Evolutionary conservation across 768 basidiomycete genomes (phyloP).

Genomic region (Porphyrellus cyaneotinctus): DNA sequence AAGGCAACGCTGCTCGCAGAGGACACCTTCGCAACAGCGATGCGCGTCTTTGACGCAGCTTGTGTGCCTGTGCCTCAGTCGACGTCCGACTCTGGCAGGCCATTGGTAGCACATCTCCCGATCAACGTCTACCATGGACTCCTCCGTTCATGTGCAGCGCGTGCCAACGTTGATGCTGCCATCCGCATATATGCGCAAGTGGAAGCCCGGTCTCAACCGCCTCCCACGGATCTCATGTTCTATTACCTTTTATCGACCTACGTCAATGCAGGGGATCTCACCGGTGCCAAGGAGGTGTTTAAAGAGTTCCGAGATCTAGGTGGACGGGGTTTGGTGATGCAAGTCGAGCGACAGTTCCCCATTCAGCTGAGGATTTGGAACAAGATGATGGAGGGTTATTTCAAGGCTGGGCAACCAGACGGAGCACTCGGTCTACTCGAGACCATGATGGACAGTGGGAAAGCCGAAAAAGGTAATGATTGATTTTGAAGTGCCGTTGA

Average conservation of each 20-base stretch:
- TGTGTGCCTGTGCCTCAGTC: slow-evolving; percentile 30
- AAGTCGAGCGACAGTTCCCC: slow-evolving; percentile 20
- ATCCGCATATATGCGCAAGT: slow-evolving; percentile 62
- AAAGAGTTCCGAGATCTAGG: slow-evolving; percentile 49
- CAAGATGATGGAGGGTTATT: slow-evolving; percentile 71
- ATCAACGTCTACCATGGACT: slow-evolving; percentile 47
- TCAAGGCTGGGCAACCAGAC: slow-evolving; percentile 57
- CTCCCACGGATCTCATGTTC: slow-evolving; percentile 40
- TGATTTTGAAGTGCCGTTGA: background rate
- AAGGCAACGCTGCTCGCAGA: slow-evolving; percentile 51
- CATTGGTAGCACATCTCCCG: slow-evolving; percentile 26
- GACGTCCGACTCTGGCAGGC: slow-evolving; percentile 7
- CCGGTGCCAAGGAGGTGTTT: slow-evolving; percentile 58
- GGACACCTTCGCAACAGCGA: slow-evolving; percentile 65
- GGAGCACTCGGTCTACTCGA: slow-evolving; percentile 65
- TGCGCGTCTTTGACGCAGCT: slow-evolving; percentile 68
- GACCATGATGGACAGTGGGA: slow-evolving; percentile 56
- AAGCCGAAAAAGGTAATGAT: slow-evolving; percentile 14
- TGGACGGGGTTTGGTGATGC: slow-evolving; percentile 28
- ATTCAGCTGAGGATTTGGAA: slow-evolving; percentile 60
- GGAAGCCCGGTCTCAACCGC: slow-evolving; percentile 36
- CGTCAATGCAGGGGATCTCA: slow-evolving; percentile 45
- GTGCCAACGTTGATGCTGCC: slow-evolving; percentile 56
- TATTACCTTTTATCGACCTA: slow-evolving; percentile 57
- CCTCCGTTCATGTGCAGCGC: slow-evolving; percentile 57